These are phyloP conservation scores for Mortierella sp. DNA, from an alignment of 371 early-diverging fungal species.

Conservation along the genomic window DNA sequence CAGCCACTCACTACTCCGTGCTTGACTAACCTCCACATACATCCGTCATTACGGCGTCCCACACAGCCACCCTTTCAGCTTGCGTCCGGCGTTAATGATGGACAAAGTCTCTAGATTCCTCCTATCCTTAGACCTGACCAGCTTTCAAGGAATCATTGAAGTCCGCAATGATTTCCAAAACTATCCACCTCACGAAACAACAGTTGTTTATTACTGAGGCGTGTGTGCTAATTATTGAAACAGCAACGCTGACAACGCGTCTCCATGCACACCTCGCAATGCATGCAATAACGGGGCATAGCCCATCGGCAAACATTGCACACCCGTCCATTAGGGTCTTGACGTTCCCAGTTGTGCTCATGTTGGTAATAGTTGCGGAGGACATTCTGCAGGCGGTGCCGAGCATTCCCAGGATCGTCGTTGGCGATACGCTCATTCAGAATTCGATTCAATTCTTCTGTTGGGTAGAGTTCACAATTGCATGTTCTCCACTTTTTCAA, in stretches of 20 bases:
- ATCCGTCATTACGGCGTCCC: no score
- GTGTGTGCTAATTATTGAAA: conserved; percentile 26
- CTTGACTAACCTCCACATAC: no score
- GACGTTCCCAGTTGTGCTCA: conserved; percentile 19
- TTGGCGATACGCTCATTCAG: conserved; percentile 29
- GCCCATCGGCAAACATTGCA: conserved; percentile 19
- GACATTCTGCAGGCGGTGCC: conserved; percentile 28
- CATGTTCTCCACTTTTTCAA: conserved; percentile 21
- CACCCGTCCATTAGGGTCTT: not conserved
- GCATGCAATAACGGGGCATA: conserved; percentile 13
- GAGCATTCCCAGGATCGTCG: conserved; percentile 7
- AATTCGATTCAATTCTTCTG: conserved; percentile 23
- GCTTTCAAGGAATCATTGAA: no score
- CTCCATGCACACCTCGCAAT: conserved; percentile 21
- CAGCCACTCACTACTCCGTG: no score
- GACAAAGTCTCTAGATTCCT: no score
- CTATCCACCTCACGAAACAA: no score
- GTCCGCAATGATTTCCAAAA: no score
- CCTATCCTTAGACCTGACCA: not conserved
- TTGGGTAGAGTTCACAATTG: conserved; percentile 22
- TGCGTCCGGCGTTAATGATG: no score
- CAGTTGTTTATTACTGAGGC: no score
- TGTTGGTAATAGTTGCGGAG: conserved; percentile 31
- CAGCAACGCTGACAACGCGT: conserved; percentile 23
- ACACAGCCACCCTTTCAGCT: no score